These are phyloP conservation scores for Penicillium pancosmium DNA, from an alignment of 495 filamentous ascomycete genomes.

Conservation along the genomic window DNA sequence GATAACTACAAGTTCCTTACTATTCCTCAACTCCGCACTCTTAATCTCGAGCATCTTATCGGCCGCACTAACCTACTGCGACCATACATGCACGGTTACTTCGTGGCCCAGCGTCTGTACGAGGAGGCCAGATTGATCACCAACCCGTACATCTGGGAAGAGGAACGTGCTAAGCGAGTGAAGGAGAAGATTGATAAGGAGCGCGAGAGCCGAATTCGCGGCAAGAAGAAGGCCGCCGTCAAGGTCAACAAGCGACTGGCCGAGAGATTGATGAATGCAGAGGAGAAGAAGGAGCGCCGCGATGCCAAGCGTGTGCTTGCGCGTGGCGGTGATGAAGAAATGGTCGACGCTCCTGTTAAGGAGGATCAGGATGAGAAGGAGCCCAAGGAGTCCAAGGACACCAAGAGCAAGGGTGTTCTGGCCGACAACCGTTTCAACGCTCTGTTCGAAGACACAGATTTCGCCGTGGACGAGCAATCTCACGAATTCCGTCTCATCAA, in stretches of 20 bases:
- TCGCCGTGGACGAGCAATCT: constrained; percentile 87
- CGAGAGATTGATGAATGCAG: constrained; percentile 76
- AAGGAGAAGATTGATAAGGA: constrained; percentile 95
- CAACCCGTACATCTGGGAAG: constrained; percentile 89
- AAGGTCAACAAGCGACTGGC: constrained; percentile 84
- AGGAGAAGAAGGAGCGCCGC: constrained; percentile 79
- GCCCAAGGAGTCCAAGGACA: not conserved
- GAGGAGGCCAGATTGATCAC: constrained; percentile 91
- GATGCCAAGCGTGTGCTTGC: constrained; percentile 58
- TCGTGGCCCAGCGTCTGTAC: constrained; percentile 88
- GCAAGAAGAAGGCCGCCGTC: constrained; percentile 89
- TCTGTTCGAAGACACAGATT: constrained; percentile 91
- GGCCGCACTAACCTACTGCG: constrained; percentile 83
- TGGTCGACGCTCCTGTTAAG: constrained; percentile 36
- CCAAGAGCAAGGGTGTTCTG: constrained; percentile 56
- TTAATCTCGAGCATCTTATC: constrained; percentile 84
- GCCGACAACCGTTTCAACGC: constrained; percentile 82
- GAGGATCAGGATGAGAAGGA: constrained; percentile 29
- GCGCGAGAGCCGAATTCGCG: constrained; percentile 85
- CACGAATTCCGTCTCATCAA: constrained; percentile 85
- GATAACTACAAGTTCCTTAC: constrained; percentile 99
- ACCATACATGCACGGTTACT: constrained; percentile 99
- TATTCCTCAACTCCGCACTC: constrained; percentile 71
- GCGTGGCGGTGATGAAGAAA: constrained; percentile 57
- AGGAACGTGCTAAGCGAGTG: constrained; percentile 82